Evolutionary conservation across 805 yeast species (phyloP), one percentile per base, ranked within the genome.

Genomic region (Candida peoriensis): DNA sequence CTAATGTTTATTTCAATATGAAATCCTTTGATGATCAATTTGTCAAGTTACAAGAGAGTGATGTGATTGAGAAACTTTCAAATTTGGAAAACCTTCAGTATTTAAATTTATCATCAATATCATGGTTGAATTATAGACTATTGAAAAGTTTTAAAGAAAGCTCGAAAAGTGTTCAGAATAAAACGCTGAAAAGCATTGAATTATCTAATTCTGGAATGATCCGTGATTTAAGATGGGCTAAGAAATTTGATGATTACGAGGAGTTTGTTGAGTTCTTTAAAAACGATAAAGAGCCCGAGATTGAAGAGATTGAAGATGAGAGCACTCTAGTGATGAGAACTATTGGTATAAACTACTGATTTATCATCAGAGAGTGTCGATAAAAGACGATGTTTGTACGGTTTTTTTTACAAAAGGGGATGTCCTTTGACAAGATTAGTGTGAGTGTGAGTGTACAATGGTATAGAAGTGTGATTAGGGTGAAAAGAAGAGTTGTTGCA

Each of bases 201-300:
- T 59, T 74, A 28, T 48, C 62, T 3, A 62, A 69, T 37, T 64
- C 75, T 1, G 80, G 80, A 0, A 70, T 73, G 76, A 55, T 57
- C 23, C 63, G 64, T 38, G 56, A 59, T 21, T 54, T 68, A n/a
- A 62, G 53, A 14, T 74, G 79, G 79, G 76, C 62, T 1, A 43
- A 35, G 33, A 23, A 27, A 18, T 50, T 43, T 24, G 38, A 42
- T 4, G 9, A 33, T 7, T 5, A 28, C 6, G 37, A 30, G 2
- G 42, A 42, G 13, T 41, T 52, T 20, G 36, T 36, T 9, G 38
- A 39, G 13, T 46, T 47, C 34, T 48, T 52, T 18, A 20, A 17
- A 4, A 28, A 32, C 15, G 48, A 50, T 10, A 20, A 19, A 14
- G 54, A 49, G 20, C 42, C 43, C 3, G 27, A 33, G 10, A 30